Evolutionary conservation across 148 eudicot species (phyloP).

Genomic region (Amaranthus palmeri): DNA sequence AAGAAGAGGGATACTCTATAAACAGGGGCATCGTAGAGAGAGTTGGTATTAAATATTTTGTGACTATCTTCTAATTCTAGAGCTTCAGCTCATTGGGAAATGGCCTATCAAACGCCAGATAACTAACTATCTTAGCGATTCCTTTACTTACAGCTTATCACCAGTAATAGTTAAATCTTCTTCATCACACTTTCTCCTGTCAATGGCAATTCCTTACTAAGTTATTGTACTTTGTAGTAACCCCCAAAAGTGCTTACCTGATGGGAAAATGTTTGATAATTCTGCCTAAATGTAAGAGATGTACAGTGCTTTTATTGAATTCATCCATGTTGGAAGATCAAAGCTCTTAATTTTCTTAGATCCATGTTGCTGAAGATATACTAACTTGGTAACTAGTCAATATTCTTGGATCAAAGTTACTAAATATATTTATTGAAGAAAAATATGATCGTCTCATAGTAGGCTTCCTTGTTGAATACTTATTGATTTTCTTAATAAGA

Average conservation of each 20-base stretch:
- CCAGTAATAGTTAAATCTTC: too few species aligned
- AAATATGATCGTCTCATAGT: not conserved
- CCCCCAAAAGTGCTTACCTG: not conserved
- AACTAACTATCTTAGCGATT: too few species aligned
- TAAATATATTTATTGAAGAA: not conserved
- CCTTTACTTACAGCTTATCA: too few species aligned
- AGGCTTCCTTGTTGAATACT: not conserved
- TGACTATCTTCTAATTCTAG: not conserved
- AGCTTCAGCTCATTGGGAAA: not conserved
- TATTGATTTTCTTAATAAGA: not conserved
- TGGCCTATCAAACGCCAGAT: too few species aligned
- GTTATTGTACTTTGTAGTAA: not conserved
- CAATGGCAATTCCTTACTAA: not conserved
- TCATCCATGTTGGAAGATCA: not conserved
- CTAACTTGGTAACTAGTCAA: not conserved
- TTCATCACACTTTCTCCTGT: too few species aligned
- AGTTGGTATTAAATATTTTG: not conserved
- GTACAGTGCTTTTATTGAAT: not conserved
- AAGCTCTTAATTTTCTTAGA: not conserved
- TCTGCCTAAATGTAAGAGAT: not conserved
- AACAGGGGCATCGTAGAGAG: too few species aligned
- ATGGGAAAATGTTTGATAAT: not conserved
- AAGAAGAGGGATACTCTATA: too few species aligned
- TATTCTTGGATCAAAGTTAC: not conserved
- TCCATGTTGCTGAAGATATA: not conserved